Percentiles rank a stretch among this genome's conserved stretches.
These are phyloP conservation scores for Umbilicaria muhlenbergii DNA, from an alignment of 495 filamentous ascomycete genomes.

Conservation along the genomic window DNA sequence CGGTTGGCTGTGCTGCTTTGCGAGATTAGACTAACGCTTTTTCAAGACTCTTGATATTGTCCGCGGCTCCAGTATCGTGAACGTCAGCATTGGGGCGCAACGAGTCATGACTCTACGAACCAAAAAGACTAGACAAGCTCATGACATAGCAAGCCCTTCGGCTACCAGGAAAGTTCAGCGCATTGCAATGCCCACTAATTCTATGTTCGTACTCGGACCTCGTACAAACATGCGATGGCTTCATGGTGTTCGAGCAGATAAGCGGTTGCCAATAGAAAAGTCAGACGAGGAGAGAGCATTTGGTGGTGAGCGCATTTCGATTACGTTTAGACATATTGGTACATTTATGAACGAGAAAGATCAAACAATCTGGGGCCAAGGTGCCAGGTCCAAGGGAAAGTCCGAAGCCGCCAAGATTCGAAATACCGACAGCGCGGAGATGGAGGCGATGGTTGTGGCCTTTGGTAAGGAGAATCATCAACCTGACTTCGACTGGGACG, in stretches of 20 bases:
- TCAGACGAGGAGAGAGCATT: conserved; percentile 52
- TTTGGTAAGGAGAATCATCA: conserved; percentile 79
- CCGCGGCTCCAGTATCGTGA: conserved; percentile 67
- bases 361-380: conserved; percentile 77
- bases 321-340: conserved; percentile 84
- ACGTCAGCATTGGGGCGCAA: conserved; percentile 83
- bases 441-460: conserved; percentile 49
- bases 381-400: conserved; percentile 52
- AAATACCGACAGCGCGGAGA: conserved; percentile 47
- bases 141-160: conserved; percentile 8
- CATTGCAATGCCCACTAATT: conserved; percentile 72
- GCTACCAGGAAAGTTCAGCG: conserved; percentile 40
- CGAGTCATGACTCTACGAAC: conserved; percentile 81
- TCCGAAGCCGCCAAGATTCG: conserved; percentile 42
- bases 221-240: conserved; percentile 76
- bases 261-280: conserved; percentile 49
- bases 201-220: conserved; percentile 68
- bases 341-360: conserved; percentile 57
- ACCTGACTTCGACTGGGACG: conserved; percentile 63
- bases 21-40: too few species aligned
- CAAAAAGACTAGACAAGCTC: conserved; percentile 39
- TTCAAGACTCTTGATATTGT: conserved; percentile 66
- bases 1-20: too few species aligned
- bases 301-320: conserved; percentile 65
- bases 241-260: conserved; percentile 80